Evolutionary conservation across 2,329 filamentous ascomycete species (phyloP).

Genomic region (Penicillium hesseltinei): DNA sequence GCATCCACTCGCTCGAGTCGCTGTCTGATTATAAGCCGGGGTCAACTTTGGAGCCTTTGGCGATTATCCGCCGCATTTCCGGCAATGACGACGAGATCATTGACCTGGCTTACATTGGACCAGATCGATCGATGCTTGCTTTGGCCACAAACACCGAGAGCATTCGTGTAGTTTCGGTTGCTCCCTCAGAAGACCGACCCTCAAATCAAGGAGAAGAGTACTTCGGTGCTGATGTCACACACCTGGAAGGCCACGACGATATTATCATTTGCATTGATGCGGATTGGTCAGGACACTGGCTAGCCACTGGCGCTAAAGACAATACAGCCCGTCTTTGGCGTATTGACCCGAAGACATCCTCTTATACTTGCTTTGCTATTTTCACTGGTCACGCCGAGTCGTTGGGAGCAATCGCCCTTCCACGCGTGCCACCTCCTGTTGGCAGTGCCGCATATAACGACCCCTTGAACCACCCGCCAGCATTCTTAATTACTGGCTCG

Average conservation of each 20-base stretch:
- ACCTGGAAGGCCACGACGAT: slow-evolving; percentile 87
- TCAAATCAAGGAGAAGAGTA: slow-evolving; percentile 52
- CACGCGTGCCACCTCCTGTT: slow-evolving; percentile 65
- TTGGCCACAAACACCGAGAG: slow-evolving; percentile 95
- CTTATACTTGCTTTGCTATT: slow-evolving; percentile 74
- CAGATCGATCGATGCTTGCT: slow-evolving; percentile 77
- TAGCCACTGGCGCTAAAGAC: slow-evolving; percentile 94
- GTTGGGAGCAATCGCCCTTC: slow-evolving; percentile 81
- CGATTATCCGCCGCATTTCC: slow-evolving; percentile 73
- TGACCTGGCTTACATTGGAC: slow-evolving; percentile 81
- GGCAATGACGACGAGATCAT: slow-evolving; percentile 98
- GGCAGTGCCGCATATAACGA: slow-evolving; percentile 69
- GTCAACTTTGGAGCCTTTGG: slow-evolving; percentile 56
- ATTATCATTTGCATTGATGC: slow-evolving; percentile 93
- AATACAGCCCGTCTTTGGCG: slow-evolving; percentile 91
- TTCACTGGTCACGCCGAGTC: slow-evolving; percentile 95
- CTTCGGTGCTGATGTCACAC: slow-evolving; percentile 84
- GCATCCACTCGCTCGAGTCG: slow-evolving; percentile 62
- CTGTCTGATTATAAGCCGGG: slow-evolving; percentile 37
- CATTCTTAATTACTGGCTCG: slow-evolving; percentile 85
- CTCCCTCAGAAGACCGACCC: slow-evolving; percentile 31
- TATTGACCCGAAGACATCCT: slow-evolving; percentile 70
- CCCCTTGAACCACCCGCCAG: slow-evolving; percentile 75
- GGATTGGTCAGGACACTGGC: slow-evolving; percentile 96
- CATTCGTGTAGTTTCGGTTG: slow-evolving; percentile 77